Percentiles rank a stretch among this genome's conserved stretches.
Conservation (phyloP, 495 filamentous ascomycete genomes). For the Articulospora tetracladia region DNA sequence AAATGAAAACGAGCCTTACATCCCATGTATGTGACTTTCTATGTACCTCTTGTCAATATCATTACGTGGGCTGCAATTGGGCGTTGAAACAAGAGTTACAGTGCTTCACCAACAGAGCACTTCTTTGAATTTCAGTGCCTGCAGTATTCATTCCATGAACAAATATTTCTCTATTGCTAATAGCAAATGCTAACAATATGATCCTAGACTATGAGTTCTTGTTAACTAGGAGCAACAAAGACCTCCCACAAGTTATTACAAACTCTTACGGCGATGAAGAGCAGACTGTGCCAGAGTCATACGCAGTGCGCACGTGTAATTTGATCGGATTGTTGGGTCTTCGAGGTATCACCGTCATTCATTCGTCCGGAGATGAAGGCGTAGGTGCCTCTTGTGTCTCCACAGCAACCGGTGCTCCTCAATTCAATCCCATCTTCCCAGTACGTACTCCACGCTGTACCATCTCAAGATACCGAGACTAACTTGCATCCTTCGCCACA, state of each 20-base stretch:
- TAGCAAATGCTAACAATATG: too few relatives aligned
- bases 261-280: slow-evolving; percentile 76
- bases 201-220: slow-evolving; percentile 71
- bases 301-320: slow-evolving; percentile 62
- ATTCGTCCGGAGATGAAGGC: slow-evolving; percentile 72
- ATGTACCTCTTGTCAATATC: too few relatives aligned
- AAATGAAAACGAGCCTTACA: slow-evolving; percentile 67
- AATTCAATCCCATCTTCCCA: slow-evolving; percentile 66
- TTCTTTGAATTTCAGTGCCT: too few relatives aligned
- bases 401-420: slow-evolving; percentile 55
- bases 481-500: too few relatives aligned
- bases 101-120: too few relatives aligned
- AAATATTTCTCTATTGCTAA: too few relatives aligned
- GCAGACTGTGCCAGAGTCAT: slow-evolving; percentile 56
- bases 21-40: too few relatives aligned
- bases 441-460: too few relatives aligned
- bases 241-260: slow-evolving; percentile 67
- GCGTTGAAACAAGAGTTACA: too few relatives aligned
- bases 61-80: too few relatives aligned
- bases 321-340: slow-evolving; percentile 66
- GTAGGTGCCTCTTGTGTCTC: slow-evolving; percentile 55
- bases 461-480: too few relatives aligned
- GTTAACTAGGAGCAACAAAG: slow-evolving; percentile 59
- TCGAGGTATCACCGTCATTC: slow-evolving; percentile 66
- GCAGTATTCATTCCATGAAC: too few relatives aligned